phyloP scores from a whole-genome alignment of 2,329 filamentous ascomycete species.

The Truncatella angustata region DNA sequence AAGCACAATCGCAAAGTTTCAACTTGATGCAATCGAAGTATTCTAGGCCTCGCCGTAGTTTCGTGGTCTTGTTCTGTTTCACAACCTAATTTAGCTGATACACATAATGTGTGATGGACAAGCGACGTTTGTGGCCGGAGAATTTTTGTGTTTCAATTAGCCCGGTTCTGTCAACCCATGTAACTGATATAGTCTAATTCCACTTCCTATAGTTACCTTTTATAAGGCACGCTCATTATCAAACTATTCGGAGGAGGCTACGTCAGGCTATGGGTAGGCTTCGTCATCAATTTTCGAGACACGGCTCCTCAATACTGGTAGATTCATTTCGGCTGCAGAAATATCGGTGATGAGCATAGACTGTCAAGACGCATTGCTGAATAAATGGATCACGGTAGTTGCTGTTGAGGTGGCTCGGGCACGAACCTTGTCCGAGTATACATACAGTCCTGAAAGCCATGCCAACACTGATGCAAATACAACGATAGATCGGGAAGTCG shows the following conservation, averaged over 20 bases:
- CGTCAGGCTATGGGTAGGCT: neutral
- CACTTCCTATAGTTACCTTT: neutral
- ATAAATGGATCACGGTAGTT: no score
- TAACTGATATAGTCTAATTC: constrained; percentile 3
- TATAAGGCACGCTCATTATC: neutral
- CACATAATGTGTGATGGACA: constrained; percentile 2
- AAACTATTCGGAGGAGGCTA: neutral
- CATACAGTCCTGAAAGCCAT: no score
- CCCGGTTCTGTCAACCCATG: neutral
- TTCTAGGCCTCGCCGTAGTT: neutral
- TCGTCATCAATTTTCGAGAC: neutral
- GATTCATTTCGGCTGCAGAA: neutral
- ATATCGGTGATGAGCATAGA: neutral
- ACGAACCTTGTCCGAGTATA: no score
- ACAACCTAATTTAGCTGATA: neutral
- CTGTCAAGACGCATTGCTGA: no score
- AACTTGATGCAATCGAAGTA: neutral
- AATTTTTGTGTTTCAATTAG: constrained; percentile 8
- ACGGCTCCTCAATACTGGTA: neutral
- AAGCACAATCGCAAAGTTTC: neutral
- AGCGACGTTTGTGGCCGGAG: neutral
- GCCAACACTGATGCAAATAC: no score
- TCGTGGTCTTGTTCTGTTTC: constrained; percentile 6
- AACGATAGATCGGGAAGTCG: no score
- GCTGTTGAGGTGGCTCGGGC: no score